A percentile compares a stretch with the other conserved stretches of the same genome.
Conservation (phyloP, 805 yeast species). For the Maudiozyma bulderi region DNA sequence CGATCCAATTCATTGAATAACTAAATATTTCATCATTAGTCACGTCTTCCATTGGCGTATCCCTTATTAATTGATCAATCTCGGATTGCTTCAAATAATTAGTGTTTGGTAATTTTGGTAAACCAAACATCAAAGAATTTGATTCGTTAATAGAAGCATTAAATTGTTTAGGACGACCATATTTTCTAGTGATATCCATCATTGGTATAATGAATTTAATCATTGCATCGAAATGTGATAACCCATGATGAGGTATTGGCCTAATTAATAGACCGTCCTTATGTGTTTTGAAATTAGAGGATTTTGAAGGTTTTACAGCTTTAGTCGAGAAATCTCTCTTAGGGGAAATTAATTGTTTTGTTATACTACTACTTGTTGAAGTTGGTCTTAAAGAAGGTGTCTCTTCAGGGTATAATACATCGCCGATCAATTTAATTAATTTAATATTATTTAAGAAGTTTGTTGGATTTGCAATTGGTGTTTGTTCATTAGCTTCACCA, state of each 20-base stretch:
- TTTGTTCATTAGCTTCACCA: constrained; percentile 1
- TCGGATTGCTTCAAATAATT: constrained; percentile 30
- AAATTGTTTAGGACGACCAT: constrained; percentile 64
- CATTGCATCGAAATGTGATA: constrained; percentile 57
- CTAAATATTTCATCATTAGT: constrained; percentile 9
- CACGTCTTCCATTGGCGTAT: constrained; percentile 1
- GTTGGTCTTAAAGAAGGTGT: constrained; percentile 1
- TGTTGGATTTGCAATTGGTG: neutral
- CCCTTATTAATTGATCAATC: constrained; percentile 4
- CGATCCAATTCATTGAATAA: constrained; percentile 11
- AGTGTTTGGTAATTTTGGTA: constrained; percentile 63
- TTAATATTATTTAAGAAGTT: constrained; percentile 9
- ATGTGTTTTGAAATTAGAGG: constrained; percentile 5
- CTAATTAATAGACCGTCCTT: constrained; percentile 36
- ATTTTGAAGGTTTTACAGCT: constrained; percentile 2
- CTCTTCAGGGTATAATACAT: constrained; percentile 9
- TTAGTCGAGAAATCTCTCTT: constrained; percentile 8
- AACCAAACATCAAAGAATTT: constrained; percentile 53
- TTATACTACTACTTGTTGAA: constrained; percentile 5
- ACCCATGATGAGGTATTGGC: constrained; percentile 63
- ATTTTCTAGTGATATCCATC: constrained; percentile 53
- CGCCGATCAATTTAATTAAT: constrained; percentile 18
- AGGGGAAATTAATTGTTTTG: constrained; percentile 8
- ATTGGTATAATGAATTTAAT: constrained; percentile 56
- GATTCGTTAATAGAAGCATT: constrained; percentile 42